These are phyloP conservation scores for Trichoderma semiorbis DNA, from an alignment of 2,329 filamentous ascomycete species.

Conservation along the genomic window DNA sequence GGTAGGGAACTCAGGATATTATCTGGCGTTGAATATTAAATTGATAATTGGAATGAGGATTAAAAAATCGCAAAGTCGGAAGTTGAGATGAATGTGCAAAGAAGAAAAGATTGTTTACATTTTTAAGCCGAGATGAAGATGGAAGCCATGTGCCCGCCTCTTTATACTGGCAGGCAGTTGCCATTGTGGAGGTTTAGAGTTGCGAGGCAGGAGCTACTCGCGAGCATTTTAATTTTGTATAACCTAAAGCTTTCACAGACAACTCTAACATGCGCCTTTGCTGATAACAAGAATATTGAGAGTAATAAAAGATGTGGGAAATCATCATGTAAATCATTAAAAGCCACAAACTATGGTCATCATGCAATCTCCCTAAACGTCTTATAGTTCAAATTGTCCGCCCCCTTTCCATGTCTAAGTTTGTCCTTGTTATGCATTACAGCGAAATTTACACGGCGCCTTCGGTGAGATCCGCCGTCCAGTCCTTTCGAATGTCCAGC, in stretches of 20 bases:
- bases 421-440: background rate
- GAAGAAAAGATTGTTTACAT: background rate
- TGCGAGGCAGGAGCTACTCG: background rate
- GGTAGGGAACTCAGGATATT: background rate
- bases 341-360: background rate
- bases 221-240: background rate
- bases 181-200: background rate
- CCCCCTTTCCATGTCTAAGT: background rate
- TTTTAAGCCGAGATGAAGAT: background rate
- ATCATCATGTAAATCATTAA: background rate
- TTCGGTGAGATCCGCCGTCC: slow-evolving; percentile 54
- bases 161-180: background rate
- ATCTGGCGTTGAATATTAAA: background rate
- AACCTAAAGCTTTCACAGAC: background rate
- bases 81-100: background rate
- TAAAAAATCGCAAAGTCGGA: background rate
- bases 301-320: background rate
- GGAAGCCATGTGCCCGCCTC: background rate
- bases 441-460: slow-evolving; percentile 32
- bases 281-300: background rate
- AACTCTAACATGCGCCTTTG: background rate
- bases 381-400: background rate
- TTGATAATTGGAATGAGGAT: background rate
- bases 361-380: background rate
- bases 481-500: slow-evolving; percentile 60